Base-by-base conservation (phyloP, 345 rosid species). In the Salix suchowensis region DNA sequence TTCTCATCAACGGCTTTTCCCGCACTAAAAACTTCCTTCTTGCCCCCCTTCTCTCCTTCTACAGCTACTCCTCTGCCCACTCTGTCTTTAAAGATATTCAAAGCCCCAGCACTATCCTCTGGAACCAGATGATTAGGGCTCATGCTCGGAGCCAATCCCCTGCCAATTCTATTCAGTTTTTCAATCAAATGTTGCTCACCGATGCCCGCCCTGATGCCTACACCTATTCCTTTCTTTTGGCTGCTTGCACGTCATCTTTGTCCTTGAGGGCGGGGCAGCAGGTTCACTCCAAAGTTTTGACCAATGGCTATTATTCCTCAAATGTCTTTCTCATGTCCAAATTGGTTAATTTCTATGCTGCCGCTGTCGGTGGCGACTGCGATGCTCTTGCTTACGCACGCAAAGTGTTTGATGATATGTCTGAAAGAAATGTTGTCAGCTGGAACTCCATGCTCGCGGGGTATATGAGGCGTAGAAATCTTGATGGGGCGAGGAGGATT, bases 51-150 rank as follows among this genome's bases (percentile, higher is more conserved):
- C 67, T 87, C 11, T 72, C 88, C 23, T 62, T 81, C 85, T 83
- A 82, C 76, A 34, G 71, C 42, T 70, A 78, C 42, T 72, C 76
- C 42, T 72, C 76, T 44, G 89, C 84, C 11, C 50, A 15, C 13
- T 36, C 65, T 39, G 65, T 79, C 64, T 83, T 85, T 68, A 67
- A 74, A 48, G 54, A 75, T 28, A 39, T 81, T 23, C 23, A 71
- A 28, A 70, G 60, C 67, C 88, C 88, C 39, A 85, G 81, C 72
- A 79, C 88, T 67, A 37, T 86, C 36, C 8, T 82, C 34, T 88
- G 93, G 93, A 89, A 88, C 64, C 91, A 82, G 82, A 74, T 89
- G 67, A 82, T 89, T 76, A 78, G 84, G 69, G 85, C 90, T 3
- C 54, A 79, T 50, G 85, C 82, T 52, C 80, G 79, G 24, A 79